Evolutionary conservation across 2,329 filamentous ascomycete genomes (phyloP).

Genomic region (Fusarium praegraminearum): DNA sequence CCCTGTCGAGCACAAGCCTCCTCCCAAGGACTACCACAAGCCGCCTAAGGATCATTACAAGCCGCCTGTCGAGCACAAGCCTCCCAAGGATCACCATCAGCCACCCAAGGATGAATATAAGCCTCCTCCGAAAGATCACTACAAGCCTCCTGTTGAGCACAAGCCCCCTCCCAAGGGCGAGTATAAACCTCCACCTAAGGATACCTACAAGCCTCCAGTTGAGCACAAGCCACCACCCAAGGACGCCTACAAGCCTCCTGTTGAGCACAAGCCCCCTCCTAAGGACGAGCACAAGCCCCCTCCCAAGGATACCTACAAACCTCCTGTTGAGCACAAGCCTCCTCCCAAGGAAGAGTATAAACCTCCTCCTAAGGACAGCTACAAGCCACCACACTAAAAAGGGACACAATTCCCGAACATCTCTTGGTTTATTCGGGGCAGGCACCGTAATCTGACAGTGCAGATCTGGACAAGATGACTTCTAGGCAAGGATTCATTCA

Average conservation of each 20-base stretch:
- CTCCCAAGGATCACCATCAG: too few relatives aligned
- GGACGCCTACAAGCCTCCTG: background rate
- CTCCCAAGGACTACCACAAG: too few relatives aligned
- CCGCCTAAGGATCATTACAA: background rate
- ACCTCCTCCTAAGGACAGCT: background rate
- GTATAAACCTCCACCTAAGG: too few relatives aligned
- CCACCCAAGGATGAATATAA: background rate
- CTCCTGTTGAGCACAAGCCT: background rate
- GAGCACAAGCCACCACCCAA: too few relatives aligned
- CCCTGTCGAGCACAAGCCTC: fast-evolving
- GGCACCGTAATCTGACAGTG: background rate
- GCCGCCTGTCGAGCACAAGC: background rate
- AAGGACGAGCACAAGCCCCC: too few relatives aligned
- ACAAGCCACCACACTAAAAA: background rate
- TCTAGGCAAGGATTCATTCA: background rate
- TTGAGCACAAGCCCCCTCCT: background rate
- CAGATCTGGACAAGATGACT: too few relatives aligned
- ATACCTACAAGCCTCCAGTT: background rate
- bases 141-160: fast-evolving
- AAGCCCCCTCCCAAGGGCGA: background rate
- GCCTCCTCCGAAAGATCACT: background rate
- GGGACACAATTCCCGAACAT: background rate
- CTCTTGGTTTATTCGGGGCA: background rate
- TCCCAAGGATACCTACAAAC: too few relatives aligned
- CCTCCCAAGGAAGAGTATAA: background rate